A percentile compares a stretch with the other conserved stretches of the same genome.
Evolutionary conservation across 2,329 filamentous ascomycete genomes (phyloP).

Genomic region (Fusarium nematophilum): DNA sequence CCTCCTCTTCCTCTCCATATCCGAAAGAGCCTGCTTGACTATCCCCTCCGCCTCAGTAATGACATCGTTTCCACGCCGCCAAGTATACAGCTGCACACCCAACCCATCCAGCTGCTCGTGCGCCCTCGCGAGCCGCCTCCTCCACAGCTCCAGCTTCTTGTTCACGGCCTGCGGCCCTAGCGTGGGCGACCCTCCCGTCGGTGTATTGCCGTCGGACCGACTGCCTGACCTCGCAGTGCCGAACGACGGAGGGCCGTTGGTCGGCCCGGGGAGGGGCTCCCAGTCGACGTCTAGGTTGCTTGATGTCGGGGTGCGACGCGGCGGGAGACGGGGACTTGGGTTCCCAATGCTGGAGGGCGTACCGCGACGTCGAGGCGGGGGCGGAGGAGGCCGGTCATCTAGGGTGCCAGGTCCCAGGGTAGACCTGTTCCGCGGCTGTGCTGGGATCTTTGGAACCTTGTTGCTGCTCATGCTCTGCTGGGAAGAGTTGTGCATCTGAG

Average conservation of each 20-base stretch:
- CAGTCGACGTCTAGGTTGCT: slow-evolving; percentile 56
- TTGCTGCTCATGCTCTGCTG: slow-evolving; percentile 45
- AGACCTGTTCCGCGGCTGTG: slow-evolving; percentile 28
- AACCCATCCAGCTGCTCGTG: slow-evolving; percentile 70
- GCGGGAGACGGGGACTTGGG: slow-evolving; percentile 44
- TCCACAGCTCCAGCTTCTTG: slow-evolving; percentile 81
- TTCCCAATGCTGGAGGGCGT: slow-evolving; percentile 51
- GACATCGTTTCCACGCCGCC: slow-evolving; percentile 79
- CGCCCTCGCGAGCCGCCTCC: slow-evolving; percentile 72
- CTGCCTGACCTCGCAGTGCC: slow-evolving; percentile 43
- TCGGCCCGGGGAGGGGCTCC: slow-evolving; percentile 53
- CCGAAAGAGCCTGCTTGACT: slow-evolving; percentile 65
- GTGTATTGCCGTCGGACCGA: slow-evolving; percentile 48
- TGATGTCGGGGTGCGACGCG: slow-evolving; percentile 46
- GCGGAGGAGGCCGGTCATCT: slow-evolving; percentile 54
- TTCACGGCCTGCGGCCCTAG: slow-evolving; percentile 57
- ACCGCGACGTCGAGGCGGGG: slow-evolving; percentile 59
- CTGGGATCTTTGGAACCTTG: slow-evolving; percentile 25
- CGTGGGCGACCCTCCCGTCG: slow-evolving; percentile 48
- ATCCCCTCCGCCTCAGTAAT: slow-evolving; percentile 73
- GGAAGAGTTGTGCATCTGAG: slow-evolving; percentile 56
- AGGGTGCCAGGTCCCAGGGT: slow-evolving; percentile 14
- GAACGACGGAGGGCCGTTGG: slow-evolving; percentile 35
- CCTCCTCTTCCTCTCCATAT: slow-evolving; percentile 50
- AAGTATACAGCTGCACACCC: slow-evolving; percentile 77